Evolutionary conservation across 2,329 filamentous ascomycete genomes (phyloP).

Genomic region (Hypoxylon sp.): DNA sequence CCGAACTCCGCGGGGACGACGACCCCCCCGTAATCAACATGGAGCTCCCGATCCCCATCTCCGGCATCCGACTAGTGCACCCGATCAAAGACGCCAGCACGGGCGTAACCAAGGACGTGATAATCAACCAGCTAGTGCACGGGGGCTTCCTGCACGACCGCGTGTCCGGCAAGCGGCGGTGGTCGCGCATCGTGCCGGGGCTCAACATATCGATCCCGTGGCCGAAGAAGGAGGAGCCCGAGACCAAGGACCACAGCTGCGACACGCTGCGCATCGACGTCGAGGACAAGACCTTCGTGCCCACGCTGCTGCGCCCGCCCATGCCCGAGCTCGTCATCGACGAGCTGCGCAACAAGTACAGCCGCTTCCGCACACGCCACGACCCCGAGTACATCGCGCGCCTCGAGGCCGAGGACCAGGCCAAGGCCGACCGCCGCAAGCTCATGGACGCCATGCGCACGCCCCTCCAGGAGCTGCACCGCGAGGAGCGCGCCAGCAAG

Average conservation of each 20-base stretch:
- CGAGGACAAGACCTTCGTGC: slow-evolving; percentile 78
- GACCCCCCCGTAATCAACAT: slow-evolving; percentile 55
- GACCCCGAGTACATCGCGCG: slow-evolving; percentile 74
- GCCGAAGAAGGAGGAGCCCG: slow-evolving; percentile 65
- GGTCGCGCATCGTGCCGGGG: slow-evolving; percentile 71
- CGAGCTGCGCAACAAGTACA: slow-evolving; percentile 86
- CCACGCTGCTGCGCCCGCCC: slow-evolving; percentile 78
- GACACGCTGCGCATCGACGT: slow-evolving; percentile 83
- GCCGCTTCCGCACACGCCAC: slow-evolving; percentile 81
- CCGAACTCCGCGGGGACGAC: slow-evolving; percentile 50
- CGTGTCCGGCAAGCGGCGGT: slow-evolving; percentile 56
- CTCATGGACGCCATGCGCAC: slow-evolving; percentile 55
- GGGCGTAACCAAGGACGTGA: slow-evolving; percentile 73
- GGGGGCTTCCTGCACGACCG: slow-evolving; percentile 60
- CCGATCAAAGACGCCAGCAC: slow-evolving; percentile 73
- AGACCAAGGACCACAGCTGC: slow-evolving; percentile 61
- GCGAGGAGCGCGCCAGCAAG: slow-evolving; percentile 60
- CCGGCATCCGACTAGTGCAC: slow-evolving; percentile 82
- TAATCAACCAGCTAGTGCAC: slow-evolving; percentile 76
- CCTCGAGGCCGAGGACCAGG: slow-evolving; percentile 67
- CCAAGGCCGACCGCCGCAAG: slow-evolving; percentile 53
- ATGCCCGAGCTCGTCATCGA: slow-evolving; percentile 83
- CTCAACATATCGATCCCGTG: slow-evolving; percentile 79
- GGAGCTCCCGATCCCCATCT: slow-evolving; percentile 69
- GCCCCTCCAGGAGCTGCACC: slow-evolving; percentile 67